Conservation (phyloP, 1,139 yeast species). For the Scheffersomyces segobiensis region DNA sequence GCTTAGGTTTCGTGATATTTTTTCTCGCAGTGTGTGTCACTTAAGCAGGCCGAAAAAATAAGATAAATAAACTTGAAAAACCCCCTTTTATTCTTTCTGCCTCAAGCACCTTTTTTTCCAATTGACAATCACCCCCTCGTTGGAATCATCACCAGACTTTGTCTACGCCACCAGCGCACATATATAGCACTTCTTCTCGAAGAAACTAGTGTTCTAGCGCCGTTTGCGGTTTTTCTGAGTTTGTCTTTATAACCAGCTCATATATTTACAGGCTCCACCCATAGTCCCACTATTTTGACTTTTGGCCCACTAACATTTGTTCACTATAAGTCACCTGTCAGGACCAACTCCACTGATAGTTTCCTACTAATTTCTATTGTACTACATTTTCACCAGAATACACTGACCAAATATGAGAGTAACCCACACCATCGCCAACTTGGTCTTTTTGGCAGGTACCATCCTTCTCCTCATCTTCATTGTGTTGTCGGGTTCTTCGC, state of each 20-base stretch:
- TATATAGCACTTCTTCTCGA: not conserved
- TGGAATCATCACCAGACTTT: not conserved
- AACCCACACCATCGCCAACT: conserved; percentile 35
- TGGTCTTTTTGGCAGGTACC: conserved; percentile 50
- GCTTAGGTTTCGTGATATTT: not conserved
- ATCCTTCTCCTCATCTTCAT: conserved; percentile 60
- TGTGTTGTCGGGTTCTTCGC: conserved; percentile 65
- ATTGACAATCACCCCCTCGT: not conserved
- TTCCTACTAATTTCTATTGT: not conserved
- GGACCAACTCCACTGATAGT: not conserved
- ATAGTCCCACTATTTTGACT: not conserved
- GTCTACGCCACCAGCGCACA: not conserved
- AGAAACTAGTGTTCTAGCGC: not conserved
- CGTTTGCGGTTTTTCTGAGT: not conserved
- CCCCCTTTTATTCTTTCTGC: not conserved
- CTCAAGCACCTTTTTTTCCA: not conserved
- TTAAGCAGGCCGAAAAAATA: not conserved
- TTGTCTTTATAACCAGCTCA: not conserved
- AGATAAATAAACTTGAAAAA: not conserved
- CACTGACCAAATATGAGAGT: conserved; percentile 29
- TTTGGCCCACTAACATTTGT: not conserved
- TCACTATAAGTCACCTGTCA: not conserved
- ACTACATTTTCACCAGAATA: not conserved
- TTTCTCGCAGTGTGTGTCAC: not conserved
- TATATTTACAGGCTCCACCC: not conserved